These are phyloP conservation scores for Vaccinium darrowii DNA, from an alignment of 148 eudicot species.

Conservation along the genomic window DNA sequence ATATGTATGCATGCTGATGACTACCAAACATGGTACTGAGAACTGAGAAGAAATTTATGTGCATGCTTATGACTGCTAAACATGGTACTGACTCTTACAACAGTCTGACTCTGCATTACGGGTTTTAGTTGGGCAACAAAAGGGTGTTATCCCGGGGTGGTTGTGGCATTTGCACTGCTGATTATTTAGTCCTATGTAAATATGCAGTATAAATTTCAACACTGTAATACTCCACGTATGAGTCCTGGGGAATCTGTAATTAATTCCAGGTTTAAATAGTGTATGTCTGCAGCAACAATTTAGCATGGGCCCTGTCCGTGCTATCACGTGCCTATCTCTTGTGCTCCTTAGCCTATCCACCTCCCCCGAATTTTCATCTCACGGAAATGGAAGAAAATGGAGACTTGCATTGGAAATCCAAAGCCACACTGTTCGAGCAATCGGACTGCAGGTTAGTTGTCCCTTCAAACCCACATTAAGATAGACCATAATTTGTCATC, in stretches of 20 bases:
- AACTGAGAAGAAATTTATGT: not conserved
- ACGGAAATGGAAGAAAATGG: not conserved
- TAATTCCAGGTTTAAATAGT: conserved; percentile 6
- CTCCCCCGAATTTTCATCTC: not conserved
- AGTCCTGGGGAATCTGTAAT: conserved; percentile 17
- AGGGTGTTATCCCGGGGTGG: not conserved
- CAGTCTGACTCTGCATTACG: not conserved
- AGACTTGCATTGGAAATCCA: conserved; percentile 33
- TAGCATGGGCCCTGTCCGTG: conserved; percentile 8
- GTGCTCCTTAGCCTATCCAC: conserved; percentile 13
- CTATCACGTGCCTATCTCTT: conserved; percentile 32
- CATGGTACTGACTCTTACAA: not conserved
- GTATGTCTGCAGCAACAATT: conserved; percentile 23
- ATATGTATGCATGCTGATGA: not conserved
- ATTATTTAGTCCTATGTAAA: not conserved
- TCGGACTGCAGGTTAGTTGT: conserved; percentile 22
- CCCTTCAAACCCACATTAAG: conserved; percentile 4
- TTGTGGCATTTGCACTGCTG: not conserved
- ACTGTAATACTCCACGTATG: not conserved
- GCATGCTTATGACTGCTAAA: not conserved
- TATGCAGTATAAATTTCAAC: not conserved
- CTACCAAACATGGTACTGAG: not conserved
- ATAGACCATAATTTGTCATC: not conserved
- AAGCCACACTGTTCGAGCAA: conserved; percentile 29
- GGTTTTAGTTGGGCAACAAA: not conserved